A percentile compares a stretch with the other conserved stretches of the same genome.
Conservation (phyloP, 352 stramenopile species). For the Phytophthora pinifolia region DNA sequence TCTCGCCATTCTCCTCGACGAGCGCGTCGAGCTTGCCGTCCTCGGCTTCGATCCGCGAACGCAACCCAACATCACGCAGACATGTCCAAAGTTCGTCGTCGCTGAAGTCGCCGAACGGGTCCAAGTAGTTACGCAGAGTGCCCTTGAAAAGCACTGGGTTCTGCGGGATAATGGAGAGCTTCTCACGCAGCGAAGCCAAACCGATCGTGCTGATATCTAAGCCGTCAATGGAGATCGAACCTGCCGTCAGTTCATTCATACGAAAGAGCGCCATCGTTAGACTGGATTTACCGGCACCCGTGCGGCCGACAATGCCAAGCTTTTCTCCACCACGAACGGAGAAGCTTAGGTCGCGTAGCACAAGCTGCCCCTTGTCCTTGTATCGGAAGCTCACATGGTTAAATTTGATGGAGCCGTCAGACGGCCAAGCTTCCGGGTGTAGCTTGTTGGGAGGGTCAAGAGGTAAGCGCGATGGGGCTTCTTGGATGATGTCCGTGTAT, state of each 20-base stretch:
- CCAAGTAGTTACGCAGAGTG: constrained; percentile 89
- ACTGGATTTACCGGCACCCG: constrained; percentile 85
- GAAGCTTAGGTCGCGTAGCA: constrained; percentile 45
- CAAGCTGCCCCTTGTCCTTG: constrained; percentile 55
- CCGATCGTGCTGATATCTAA: constrained; percentile 76
- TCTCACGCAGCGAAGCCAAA: constrained; percentile 77
- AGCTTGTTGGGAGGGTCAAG: constrained; percentile 33
- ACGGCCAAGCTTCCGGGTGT: constrained; percentile 67
- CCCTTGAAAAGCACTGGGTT: constrained; percentile 93
- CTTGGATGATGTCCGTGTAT: constrained; percentile 73
- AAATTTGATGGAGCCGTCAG: constrained; percentile 76
- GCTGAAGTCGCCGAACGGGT: constrained; percentile 85
- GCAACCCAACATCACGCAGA: constrained; percentile 42
- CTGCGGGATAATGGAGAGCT: constrained; percentile 93
- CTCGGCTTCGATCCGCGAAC: constrained; percentile 52
- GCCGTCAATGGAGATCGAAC: constrained; percentile 87
- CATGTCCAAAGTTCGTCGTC: constrained; percentile 67
- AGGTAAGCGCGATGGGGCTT: constrained; percentile 42
- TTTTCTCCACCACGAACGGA: constrained; percentile 49
- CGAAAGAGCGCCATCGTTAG: constrained; percentile 89
- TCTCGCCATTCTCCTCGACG: constrained; percentile 92
- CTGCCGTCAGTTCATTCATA: constrained; percentile 81
- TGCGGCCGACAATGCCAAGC: constrained; percentile 89
- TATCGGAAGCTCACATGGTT: constrained; percentile 88
- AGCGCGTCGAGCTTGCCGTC: constrained; percentile 57